Evolutionary conservation across 2,329 filamentous ascomycete species (phyloP).

Genomic region (Lasiodiplodia theobromae): DNA sequence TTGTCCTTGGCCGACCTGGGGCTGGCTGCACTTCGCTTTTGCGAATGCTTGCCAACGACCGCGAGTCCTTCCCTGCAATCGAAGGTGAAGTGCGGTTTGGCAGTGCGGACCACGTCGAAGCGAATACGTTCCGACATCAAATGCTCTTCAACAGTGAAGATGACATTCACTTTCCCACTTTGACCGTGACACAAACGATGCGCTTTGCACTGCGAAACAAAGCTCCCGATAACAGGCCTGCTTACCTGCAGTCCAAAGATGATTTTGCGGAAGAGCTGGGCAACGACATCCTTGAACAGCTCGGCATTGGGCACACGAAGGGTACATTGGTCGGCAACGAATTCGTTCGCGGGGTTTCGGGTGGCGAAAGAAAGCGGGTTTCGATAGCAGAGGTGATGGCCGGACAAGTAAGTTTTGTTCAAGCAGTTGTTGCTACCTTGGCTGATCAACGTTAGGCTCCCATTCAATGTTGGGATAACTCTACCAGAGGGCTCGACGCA

Average conservation of each 20-base stretch:
- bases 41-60: not conserved
- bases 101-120: not conserved
- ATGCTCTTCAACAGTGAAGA: constrained; percentile 56
- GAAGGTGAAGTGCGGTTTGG: not conserved
- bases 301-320: constrained; percentile 63
- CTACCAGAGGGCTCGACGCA: too few species aligned
- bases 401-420: too few species aligned
- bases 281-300: constrained; percentile 60
- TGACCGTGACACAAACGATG: constrained; percentile 64
- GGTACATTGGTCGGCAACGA: constrained; percentile 65
- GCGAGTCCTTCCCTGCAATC: not conserved
- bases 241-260: constrained; percentile 34
- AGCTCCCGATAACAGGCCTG: constrained; percentile 53
- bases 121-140: constrained; percentile 50
- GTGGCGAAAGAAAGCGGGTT: constrained; percentile 68
- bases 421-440: too few species aligned
- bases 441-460: too few species aligned
- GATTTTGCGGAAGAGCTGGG: constrained; percentile 35
- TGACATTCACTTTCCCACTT: constrained; percentile 63
- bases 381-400: constrained; percentile 49
- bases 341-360: constrained; percentile 67
- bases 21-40: not conserved
- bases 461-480: too few species aligned
- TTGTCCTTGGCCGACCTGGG: not conserved
- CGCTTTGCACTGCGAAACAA: constrained; percentile 62